phyloP scores from a whole-genome alignment of 2,329 filamentous ascomycete genomes.

The Colletotrichum musicola region DNA sequence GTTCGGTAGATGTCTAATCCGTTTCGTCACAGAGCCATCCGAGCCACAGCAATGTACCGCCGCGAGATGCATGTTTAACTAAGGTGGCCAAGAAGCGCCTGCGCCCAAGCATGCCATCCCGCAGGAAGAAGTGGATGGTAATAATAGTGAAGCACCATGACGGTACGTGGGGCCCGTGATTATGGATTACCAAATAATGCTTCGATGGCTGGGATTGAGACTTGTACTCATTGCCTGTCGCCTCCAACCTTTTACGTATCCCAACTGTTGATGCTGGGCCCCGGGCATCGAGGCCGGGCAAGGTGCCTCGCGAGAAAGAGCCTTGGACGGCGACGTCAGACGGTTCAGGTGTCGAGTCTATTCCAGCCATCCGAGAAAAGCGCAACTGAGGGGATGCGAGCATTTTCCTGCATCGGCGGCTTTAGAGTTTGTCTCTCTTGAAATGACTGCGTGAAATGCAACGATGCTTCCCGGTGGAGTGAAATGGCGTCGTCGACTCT shows the following conservation, averaged over 20 bases:
- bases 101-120: not conserved
- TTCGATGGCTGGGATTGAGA: too few relatives aligned
- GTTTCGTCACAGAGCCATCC: too few relatives aligned
- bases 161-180: not conserved
- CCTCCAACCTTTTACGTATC: too few relatives aligned
- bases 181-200: not conserved
- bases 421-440: constrained; percentile 34
- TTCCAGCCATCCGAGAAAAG: not conserved
- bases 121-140: not conserved
- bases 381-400: not conserved
- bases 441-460: not conserved
- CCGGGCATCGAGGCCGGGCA: not conserved
- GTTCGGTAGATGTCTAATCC: too few relatives aligned
- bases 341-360: constrained; percentile 8
- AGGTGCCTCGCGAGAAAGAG: too few relatives aligned
- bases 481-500: constrained; percentile 12
- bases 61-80: too few relatives aligned
- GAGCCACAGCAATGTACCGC: too few relatives aligned
- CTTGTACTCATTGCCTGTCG: too few relatives aligned
- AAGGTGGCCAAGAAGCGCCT: not conserved
- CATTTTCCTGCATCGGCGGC: constrained; percentile 28
- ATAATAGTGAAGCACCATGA: not conserved
- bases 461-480: not conserved
- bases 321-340: not conserved
- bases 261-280: too few relatives aligned